Evolutionary conservation across 2,329 filamentous ascomycete species (phyloP).

Genomic region (Cladophialophora psammophila): DNA sequence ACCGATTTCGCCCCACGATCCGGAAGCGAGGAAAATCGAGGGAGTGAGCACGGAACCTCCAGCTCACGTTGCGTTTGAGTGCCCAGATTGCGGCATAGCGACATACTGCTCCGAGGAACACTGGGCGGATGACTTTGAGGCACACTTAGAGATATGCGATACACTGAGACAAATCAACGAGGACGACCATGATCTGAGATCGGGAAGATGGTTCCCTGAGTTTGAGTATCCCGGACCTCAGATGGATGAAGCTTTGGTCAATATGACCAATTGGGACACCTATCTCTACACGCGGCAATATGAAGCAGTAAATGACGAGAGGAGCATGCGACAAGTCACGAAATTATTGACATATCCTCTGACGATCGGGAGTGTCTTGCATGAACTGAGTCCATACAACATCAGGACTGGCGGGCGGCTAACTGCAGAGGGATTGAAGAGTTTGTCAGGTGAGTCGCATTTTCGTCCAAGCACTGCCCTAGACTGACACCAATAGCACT

Average conservation of each 20-base stretch:
- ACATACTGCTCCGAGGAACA: constrained; percentile 94
- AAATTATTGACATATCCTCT: constrained; percentile 91
- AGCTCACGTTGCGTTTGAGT: constrained; percentile 89
- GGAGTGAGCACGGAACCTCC: constrained; percentile 62
- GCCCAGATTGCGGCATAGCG: constrained; percentile 92
- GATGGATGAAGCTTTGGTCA: constrained; percentile 89
- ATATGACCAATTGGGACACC: constrained; percentile 99
- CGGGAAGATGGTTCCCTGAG: constrained; percentile 89
- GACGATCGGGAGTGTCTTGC: constrained; percentile 87
- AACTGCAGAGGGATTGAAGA: constrained; percentile 89
- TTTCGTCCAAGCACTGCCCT: constrained; percentile 20
- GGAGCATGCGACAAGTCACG: constrained; percentile 90
- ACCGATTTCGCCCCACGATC: constrained; percentile 69
- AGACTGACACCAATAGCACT: constrained; percentile 65
- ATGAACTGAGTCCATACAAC: constrained; percentile 92
- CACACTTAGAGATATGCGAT: constrained; percentile 91
- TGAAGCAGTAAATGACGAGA: constrained; percentile 86
- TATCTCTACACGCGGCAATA: constrained; percentile 93
- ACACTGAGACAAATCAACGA: constrained; percentile 92
- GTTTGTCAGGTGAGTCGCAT: constrained; percentile 76
- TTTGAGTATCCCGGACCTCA: constrained; percentile 90
- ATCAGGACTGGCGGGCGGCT: constrained; percentile 77
- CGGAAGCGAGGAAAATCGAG: constrained; percentile 65
- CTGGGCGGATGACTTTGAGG: constrained; percentile 95
- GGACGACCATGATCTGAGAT: constrained; percentile 93